These are phyloP conservation scores for Choanephora cucurbitarum DNA, from an alignment of 371 early-diverging fungal species.

Conservation along the genomic window DNA sequence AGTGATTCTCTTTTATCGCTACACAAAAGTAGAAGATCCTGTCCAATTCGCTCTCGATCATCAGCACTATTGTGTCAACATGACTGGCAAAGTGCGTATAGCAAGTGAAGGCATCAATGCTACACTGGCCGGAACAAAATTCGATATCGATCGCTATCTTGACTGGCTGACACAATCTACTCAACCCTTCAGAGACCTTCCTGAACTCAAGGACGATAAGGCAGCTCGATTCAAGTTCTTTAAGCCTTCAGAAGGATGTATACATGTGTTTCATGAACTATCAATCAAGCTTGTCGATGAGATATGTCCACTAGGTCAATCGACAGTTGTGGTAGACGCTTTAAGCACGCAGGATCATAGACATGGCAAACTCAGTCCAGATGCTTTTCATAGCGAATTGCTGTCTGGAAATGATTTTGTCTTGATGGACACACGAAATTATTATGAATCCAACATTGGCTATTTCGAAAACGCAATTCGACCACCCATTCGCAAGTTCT, in stretches of 20 bases:
- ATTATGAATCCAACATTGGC: constrained; percentile 72
- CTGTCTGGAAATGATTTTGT: constrained; percentile 41
- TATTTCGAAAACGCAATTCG: constrained; percentile 60
- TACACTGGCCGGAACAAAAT: constrained; percentile 59
- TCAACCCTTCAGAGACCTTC: constrained; percentile 10
- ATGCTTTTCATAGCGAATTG: constrained; percentile 47
- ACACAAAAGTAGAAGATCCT: constrained; percentile 45
- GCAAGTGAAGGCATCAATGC: constrained; percentile 69
- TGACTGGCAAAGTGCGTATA: constrained; percentile 69
- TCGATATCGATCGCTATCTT: constrained; percentile 51
- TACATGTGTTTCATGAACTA: constrained; percentile 62
- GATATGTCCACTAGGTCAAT: constrained; percentile 66
- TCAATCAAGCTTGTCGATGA: constrained; percentile 70
- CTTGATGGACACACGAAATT: constrained; percentile 69
- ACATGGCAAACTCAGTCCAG: constrained; percentile 46
- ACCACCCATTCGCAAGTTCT: constrained; percentile 71
- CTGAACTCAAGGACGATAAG: background rate
- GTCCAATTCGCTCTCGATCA: constrained; percentile 45
- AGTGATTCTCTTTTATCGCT: constrained; percentile 69
- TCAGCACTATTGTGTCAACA: constrained; percentile 23
- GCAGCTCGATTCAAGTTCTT: constrained; percentile 49
- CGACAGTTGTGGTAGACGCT: constrained; percentile 18
- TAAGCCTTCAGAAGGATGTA: constrained; percentile 70
- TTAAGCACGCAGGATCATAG: constrained; percentile 23
- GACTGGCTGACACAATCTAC: constrained; percentile 34